A percentile compares a stretch with the other conserved stretches of the same genome.
Evolutionary conservation across 768 basidiomycete genomes (phyloP).

Genomic region (Termitomyces heimii): DNA sequence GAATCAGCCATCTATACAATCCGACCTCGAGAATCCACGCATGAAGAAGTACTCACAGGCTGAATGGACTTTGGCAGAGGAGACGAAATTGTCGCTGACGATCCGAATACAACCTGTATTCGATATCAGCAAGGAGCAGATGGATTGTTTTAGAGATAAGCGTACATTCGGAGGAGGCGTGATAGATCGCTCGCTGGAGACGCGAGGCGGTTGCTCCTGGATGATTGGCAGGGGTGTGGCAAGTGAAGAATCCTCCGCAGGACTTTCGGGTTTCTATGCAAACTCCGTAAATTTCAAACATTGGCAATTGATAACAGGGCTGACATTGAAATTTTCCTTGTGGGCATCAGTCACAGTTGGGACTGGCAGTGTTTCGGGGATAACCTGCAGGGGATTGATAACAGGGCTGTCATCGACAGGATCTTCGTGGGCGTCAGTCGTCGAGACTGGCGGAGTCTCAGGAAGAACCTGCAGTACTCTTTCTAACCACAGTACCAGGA

Average conservation of each 20-base stretch:
- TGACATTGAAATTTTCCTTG: not conserved
- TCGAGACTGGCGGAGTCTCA: not conserved
- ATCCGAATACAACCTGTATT: conserved; percentile 11
- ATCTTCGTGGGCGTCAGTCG: not conserved
- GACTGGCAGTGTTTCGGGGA: not conserved
- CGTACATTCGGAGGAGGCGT: conserved; percentile 8
- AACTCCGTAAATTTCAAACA: not conserved
- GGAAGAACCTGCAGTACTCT: not conserved
- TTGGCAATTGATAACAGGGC: not conserved
- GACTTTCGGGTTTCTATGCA: not conserved
- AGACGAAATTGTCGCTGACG: conserved; percentile 10
- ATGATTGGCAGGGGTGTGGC: conserved; percentile 6
- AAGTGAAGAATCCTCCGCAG: not conserved
- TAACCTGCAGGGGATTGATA: not conserved
- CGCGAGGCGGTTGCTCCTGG: conserved; percentile 4
- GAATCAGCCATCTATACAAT: not conserved
- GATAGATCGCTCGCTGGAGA: not conserved
- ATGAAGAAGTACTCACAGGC: conserved; percentile 5
- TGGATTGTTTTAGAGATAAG: no score
- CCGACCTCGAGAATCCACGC: not conserved
- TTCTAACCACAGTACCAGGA: not conserved
- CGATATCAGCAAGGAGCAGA: not conserved
- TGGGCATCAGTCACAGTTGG: not conserved
- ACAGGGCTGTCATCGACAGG: not conserved
- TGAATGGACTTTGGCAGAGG: conserved; percentile 11